These are phyloP conservation scores for Pestalotiopsis fici DNA, from an alignment of 2,329 filamentous ascomycete species.

Conservation along the genomic window DNA sequence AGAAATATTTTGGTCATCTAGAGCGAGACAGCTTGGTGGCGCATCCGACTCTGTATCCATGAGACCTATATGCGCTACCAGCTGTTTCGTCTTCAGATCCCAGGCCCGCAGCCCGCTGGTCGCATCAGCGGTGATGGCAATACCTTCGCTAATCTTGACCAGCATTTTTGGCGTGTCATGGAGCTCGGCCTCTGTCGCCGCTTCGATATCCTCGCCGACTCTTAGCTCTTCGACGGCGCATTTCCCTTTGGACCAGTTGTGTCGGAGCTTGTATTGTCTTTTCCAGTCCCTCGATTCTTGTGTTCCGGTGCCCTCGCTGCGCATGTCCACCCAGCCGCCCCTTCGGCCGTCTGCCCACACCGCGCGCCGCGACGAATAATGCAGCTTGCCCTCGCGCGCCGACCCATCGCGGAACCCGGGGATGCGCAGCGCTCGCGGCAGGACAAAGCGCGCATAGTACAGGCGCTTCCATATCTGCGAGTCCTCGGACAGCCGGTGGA, in stretches of 20 bases:
- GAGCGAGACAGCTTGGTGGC: constrained; percentile 63
- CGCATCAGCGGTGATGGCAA: constrained; percentile 76
- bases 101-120: constrained; percentile 74
- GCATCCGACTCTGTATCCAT: constrained; percentile 19
- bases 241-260: constrained; percentile 87
- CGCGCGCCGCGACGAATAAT: constrained; percentile 44
- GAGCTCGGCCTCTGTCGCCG: constrained; percentile 24
- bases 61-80: constrained; percentile 55
- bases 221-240: constrained; percentile 79
- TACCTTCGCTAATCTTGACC: constrained; percentile 74
- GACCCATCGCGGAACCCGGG: constrained; percentile 58
- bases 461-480: constrained; percentile 88
- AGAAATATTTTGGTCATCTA: constrained; percentile 54
- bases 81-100: constrained; percentile 65
- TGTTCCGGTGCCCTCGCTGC: constrained; percentile 43
- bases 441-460: constrained; percentile 86
- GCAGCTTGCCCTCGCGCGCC: constrained; percentile 35
- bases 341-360: constrained; percentile 48
- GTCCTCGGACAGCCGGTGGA: constrained; percentile 73
- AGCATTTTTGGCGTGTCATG: constrained; percentile 60
- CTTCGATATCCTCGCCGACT: constrained; percentile 27
- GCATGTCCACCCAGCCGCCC: constrained; percentile 52
- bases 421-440: constrained; percentile 75
- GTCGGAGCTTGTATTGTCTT: constrained; percentile 79
- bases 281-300: constrained; percentile 38